phyloP scores from a whole-genome alignment of 768 basidiomycete species.

The Plicaturopsis crispa region DNA sequence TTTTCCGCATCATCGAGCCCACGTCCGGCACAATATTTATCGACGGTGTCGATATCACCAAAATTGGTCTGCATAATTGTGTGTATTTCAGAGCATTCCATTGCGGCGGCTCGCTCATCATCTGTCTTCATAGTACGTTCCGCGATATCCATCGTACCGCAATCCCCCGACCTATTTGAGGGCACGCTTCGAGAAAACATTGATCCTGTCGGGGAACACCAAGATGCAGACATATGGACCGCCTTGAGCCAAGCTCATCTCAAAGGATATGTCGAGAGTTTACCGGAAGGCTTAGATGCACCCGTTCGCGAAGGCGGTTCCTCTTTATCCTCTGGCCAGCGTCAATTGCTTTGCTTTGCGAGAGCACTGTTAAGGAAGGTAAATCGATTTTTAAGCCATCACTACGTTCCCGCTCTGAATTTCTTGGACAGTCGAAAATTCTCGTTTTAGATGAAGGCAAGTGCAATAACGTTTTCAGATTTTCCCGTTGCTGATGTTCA shows the following conservation, averaged over 20 bases:
- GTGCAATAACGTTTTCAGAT: constrained; percentile 4
- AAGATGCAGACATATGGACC: constrained; percentile 81
- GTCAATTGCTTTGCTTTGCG: constrained; percentile 86
- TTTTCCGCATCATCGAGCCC: constrained; percentile 77
- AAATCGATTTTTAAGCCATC: constrained; percentile 5
- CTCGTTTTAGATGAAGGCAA: constrained; percentile 89
- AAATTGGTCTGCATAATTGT: constrained; percentile 70
- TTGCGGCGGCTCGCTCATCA: too few species aligned
- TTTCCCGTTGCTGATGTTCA: neutral
- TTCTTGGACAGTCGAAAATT: constrained; percentile 71
- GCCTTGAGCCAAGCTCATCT: constrained; percentile 76
- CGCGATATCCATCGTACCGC: constrained; percentile 80
- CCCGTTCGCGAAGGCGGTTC: constrained; percentile 71
- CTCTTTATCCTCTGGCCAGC: constrained; percentile 79
- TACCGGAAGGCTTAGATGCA: constrained; percentile 66
- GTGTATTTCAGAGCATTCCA: constrained; percentile 15
- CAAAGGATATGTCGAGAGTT: constrained; percentile 57
- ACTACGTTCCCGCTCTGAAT: too few species aligned
- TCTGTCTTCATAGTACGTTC: constrained; percentile 54
- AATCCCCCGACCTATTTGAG: constrained; percentile 64
- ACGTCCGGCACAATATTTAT: constrained; percentile 58
- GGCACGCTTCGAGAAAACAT: constrained; percentile 81
- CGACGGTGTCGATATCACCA: constrained; percentile 71
- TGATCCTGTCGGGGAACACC: constrained; percentile 71
- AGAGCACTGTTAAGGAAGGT: constrained; percentile 76